phyloP scores from a whole-genome alignment of 164 flowering plant genomes.

The Aristolochia fimbriata region DNA sequence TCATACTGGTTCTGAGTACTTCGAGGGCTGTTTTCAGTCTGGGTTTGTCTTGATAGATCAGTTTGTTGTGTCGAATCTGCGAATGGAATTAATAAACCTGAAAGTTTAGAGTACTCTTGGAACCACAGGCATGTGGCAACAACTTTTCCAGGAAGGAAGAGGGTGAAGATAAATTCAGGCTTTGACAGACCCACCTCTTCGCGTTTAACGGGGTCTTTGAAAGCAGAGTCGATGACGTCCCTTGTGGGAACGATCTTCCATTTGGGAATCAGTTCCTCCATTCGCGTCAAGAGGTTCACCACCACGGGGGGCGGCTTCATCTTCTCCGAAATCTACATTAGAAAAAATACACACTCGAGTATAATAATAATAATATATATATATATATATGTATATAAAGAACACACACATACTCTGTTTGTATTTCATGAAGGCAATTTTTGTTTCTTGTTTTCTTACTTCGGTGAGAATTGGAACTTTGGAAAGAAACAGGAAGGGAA shows the following conservation, averaged over 20 bases:
- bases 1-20: slow-evolving; percentile 86
- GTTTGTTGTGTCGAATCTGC: slow-evolving; percentile 69
- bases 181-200: slow-evolving; percentile 46
- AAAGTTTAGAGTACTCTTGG: not conserved
- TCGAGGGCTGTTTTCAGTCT: slow-evolving; percentile 92
- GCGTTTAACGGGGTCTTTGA: slow-evolving; percentile 81
- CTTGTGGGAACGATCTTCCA: slow-evolving; percentile 97
- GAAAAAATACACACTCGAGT: not conserved
- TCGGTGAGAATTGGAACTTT: too few species aligned
- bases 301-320: slow-evolving; percentile 92
- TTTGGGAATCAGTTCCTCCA: slow-evolving; percentile 87
- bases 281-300: slow-evolving; percentile 56
- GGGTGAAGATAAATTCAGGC: not conserved
- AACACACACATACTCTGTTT: not conserved
- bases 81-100: not conserved
- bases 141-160: not conserved
- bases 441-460: too few species aligned
- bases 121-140: too few species aligned
- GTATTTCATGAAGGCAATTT: not conserved
- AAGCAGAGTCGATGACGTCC: slow-evolving; percentile 85
- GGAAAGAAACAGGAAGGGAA: too few species aligned
- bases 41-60: slow-evolving; percentile 91
- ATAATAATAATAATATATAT: too few species aligned
- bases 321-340: slow-evolving; percentile 82
- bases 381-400: too few species aligned